Base-by-base conservation (phyloP, 805 yeast species). In the Saturnispora silvae region DNA sequence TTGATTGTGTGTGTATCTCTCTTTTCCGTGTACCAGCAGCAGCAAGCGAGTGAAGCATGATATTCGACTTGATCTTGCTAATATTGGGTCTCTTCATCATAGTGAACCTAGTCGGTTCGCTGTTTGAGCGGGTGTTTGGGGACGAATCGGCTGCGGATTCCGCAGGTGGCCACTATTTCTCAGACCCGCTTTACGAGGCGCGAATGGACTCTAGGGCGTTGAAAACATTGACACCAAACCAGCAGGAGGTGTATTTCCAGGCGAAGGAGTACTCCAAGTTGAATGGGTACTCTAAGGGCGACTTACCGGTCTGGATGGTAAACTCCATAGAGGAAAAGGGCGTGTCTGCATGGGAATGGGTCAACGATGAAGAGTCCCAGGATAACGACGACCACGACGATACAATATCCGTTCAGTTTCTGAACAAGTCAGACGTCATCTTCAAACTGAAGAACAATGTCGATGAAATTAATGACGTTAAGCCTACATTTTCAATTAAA, bases 251-350 rank as follows among this genome's bases (percentile, higher is more conserved):
- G 30, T 81, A 77, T 47, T 70, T 78, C 48, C 81, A 74, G 48
- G 76, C 85, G 20, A 71, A 72, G 40, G 79, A 75, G 35, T 72
- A 62, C 46, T 56, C 49, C 41, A 65, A 45, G 47, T 54, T 42
- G 52, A 65, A 46, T 54, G 70, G 45, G 62, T 68, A 46, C 44
- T 61, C 54, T 25, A 54, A 46, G 20, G 44, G 40, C 36, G 57
- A 53, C 26, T 42, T 57, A 20, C 34, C 61, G 10, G 59, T 80
- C 27, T 68, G 81, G 20, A 87, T 81, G 55, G 67, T 66, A 43
- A 59, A 78, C 54, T 54, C 67, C 16, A 82, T 84, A 20, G 94
- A 85, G 47, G 94, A 85, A 45, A 86, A 84, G 53, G 95, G 95
- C 3, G 79, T 87, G 1, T 60, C 68, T 13, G 97, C 96, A 1